phyloP scores from a whole-genome alignment of 768 basidiomycete species.

The Pleurotus tuoliensis region DNA sequence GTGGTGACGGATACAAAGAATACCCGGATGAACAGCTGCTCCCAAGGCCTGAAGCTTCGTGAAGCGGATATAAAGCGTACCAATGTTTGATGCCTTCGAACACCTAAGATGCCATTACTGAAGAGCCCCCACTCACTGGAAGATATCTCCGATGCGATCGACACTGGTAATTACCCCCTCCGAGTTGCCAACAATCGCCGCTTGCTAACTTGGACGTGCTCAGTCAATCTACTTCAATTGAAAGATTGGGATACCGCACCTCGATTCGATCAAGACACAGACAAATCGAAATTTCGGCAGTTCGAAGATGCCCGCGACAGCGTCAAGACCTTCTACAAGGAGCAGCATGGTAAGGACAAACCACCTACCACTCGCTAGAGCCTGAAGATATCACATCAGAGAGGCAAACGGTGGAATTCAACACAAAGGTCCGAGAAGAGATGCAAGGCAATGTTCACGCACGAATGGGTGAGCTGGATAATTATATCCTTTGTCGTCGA shows the following conservation, averaged over 20 bases:
- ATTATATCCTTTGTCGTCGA: not conserved
- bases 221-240: constrained; percentile 58
- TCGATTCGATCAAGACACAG: constrained; percentile 45
- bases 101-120: not conserved
- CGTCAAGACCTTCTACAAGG: constrained; percentile 61
- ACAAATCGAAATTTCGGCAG: constrained; percentile 55
- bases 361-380: not conserved
- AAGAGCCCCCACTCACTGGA: constrained; percentile 1
- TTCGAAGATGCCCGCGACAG: constrained; percentile 62
- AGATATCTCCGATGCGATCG: constrained; percentile 6
- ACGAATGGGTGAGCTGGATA: constrained; percentile 47
- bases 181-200: not conserved
- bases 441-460: constrained; percentile 64
- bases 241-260: constrained; percentile 41
- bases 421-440: constrained; percentile 68
- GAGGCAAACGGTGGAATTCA: constrained; percentile 85
- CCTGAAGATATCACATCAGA: constrained; percentile 33
- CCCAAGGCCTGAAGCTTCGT: no score
- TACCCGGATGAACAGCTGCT: no score
- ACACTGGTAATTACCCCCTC: not conserved
- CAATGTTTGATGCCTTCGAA: no score
- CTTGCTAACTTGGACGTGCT: not conserved
- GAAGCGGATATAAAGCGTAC: no score
- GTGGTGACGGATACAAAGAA: no score
- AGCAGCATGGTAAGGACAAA: constrained; percentile 50